These are phyloP conservation scores for Dalbergia oliveri DNA, from an alignment of 306 rosid genomes.

Conservation along the genomic window DNA sequence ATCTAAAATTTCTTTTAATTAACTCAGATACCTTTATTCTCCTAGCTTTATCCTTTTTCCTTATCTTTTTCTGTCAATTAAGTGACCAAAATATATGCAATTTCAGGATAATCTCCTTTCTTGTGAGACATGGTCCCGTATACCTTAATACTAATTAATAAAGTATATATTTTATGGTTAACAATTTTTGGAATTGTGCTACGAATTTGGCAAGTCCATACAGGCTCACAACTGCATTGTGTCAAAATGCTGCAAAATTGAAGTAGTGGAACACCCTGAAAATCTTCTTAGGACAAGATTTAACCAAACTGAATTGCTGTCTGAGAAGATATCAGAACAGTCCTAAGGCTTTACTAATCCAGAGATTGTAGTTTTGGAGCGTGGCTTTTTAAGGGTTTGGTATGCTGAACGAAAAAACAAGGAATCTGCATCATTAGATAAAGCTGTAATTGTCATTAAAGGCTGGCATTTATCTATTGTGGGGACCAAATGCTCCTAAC, in stretches of 20 bases:
- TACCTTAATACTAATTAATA: not conserved
- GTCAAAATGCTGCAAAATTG: not conserved
- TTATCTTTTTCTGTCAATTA: not conserved
- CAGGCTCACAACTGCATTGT: not conserved
- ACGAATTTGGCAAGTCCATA: not conserved
- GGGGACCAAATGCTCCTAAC: slow-evolving; percentile 31
- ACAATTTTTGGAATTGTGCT: not conserved
- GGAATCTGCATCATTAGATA: not conserved
- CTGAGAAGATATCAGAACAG: not conserved
- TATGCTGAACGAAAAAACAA: not conserved
- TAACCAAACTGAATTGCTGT: not conserved
- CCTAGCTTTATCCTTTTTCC: not conserved
- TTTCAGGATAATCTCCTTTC: slow-evolving; percentile 5
- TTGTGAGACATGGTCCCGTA: slow-evolving; percentile 4
- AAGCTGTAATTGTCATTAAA: slow-evolving; percentile 13
- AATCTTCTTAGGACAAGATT: not conserved
- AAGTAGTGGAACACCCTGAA: not conserved
- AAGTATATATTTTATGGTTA: not conserved
- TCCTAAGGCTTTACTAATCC: not conserved
- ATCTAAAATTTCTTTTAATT: not conserved
- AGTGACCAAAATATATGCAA: not conserved
- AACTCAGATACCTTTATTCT: not conserved
- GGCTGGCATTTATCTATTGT: slow-evolving; percentile 6
- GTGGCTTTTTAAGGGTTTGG: not conserved
- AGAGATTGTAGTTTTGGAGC: not conserved